Evolutionary conservation across 179 eudicot species (phyloP).

Genomic region (Spergularia azorica): DNA sequence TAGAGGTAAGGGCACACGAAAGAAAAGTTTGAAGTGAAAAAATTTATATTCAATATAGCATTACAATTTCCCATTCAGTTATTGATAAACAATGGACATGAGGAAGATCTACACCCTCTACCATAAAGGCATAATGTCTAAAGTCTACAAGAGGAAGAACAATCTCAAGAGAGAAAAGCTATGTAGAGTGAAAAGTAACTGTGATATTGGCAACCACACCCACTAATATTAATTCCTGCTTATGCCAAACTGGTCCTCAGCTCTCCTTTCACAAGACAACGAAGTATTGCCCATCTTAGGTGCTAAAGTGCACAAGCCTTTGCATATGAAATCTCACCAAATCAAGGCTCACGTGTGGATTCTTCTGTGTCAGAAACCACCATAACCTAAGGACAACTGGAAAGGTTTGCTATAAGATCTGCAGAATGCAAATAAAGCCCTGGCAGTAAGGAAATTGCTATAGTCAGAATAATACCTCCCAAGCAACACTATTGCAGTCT

Average conservation of each 20-base stretch:
- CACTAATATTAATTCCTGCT: conserved; percentile 31
- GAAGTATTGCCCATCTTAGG: conserved; percentile 38
- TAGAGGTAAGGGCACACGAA: conserved; percentile 5
- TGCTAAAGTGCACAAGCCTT: conserved; percentile 39
- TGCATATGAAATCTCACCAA: conserved; percentile 38
- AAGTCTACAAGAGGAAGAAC: conserved; percentile 23
- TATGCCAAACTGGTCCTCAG: conserved; percentile 29
- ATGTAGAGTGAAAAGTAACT: conserved; percentile 20
- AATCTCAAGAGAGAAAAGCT: conserved; percentile 10
- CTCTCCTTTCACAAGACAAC: conserved; percentile 37
- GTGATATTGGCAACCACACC: conserved; percentile 19
- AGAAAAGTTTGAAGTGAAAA: neutral
- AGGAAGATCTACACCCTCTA: conserved; percentile 1
- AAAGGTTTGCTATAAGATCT: conserved; percentile 40
- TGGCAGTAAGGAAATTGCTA: conserved; percentile 50
- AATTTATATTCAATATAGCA: conserved; percentile 16
- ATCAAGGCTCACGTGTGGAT: conserved; percentile 40
- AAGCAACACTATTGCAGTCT: conserved; percentile 41
- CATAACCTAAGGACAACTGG: conserved; percentile 46
- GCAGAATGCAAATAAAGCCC: conserved; percentile 39
- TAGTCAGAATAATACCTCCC: conserved; percentile 45
- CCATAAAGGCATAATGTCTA: conserved; percentile 9
- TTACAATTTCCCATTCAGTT: conserved; percentile 27
- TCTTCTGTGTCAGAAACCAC: conserved; percentile 38
- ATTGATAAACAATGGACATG: conserved; percentile 9